These are phyloP conservation scores for Mrakia blollopis DNA, from an alignment of 768 basidiomycete genomes.

Conservation along the genomic window DNA sequence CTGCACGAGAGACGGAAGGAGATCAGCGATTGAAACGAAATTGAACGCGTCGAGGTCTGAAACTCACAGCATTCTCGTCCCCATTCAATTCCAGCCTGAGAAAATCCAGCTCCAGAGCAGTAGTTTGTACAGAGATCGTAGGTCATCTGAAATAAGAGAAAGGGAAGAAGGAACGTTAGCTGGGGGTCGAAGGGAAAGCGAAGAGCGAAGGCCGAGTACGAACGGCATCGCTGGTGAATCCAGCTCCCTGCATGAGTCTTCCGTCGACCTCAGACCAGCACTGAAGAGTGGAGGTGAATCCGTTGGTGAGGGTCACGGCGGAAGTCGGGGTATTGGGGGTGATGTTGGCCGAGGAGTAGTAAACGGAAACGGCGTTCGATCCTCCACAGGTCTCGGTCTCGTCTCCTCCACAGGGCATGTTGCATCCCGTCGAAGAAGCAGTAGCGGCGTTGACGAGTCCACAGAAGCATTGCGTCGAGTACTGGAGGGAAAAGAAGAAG, in stretches of 20 bases:
- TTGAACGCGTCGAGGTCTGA: no score
- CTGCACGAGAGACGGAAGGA: not conserved
- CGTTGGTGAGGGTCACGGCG: constrained; percentile 1
- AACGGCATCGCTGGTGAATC: not conserved
- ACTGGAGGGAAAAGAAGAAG: not conserved
- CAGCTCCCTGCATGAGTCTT: constrained; percentile 14
- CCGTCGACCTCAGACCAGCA: constrained; percentile 23
- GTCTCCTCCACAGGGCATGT: constrained; percentile 24
- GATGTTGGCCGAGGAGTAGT: no score
- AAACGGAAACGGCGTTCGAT: not conserved
- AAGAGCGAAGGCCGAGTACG: no score
- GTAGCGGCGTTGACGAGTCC: constrained; percentile 8
- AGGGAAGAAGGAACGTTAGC: no score
- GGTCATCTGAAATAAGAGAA: not conserved
- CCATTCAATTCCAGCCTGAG: constrained; percentile 25
- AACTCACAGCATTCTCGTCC: constrained; percentile 12
- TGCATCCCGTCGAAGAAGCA: constrained; percentile 18
- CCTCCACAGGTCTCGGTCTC: constrained; percentile 24
- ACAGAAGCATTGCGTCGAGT: not conserved
- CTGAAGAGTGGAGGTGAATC: not conserved
- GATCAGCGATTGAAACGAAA: not conserved
- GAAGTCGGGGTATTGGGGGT: not conserved
- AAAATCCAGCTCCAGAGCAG: constrained; percentile 19
- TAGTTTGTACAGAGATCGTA: constrained; percentile 17
- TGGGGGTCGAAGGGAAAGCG: no score